phyloP scores from a whole-genome alignment of 75 land plant genomes.

The Cupressus sempervirens region DNA sequence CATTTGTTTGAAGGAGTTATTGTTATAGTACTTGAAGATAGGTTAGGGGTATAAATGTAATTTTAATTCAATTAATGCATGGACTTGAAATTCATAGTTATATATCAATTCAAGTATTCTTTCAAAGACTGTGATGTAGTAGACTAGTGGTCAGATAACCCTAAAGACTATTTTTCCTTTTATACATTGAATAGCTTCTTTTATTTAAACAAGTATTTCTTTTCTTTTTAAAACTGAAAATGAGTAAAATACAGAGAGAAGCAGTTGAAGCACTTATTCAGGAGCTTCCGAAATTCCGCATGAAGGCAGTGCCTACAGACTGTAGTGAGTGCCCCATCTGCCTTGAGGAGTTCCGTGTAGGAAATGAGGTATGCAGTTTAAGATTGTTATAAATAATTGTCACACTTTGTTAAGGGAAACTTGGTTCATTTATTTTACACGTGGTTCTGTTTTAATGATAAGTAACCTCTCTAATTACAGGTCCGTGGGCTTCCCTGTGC shows the following conservation, averaged over 20 bases:
- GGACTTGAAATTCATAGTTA: not conserved
- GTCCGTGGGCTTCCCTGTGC: slow-evolving; percentile 98
- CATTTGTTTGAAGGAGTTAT: not conserved
- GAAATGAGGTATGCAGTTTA: slow-evolving; percentile 63
- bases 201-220: not conserved
- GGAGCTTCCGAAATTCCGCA: slow-evolving; percentile 86
- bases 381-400: not conserved
- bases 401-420: not conserved
- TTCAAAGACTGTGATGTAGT: not conserved
- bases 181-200: not conserved
- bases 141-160: not conserved
- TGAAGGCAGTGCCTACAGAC: slow-evolving; percentile 86
- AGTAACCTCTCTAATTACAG: slow-evolving; percentile 27
- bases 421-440: not conserved
- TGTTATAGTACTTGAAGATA: not conserved
- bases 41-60: not conserved
- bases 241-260: slow-evolving; percentile 61
- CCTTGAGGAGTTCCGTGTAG: slow-evolving; percentile 84
- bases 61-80: not conserved
- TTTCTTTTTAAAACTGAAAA: not conserved
- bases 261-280: slow-evolving; percentile 94
- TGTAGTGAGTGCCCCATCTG: slow-evolving; percentile 94
- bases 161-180: not conserved
- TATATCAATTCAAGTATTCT: not conserved
- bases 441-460: not conserved